Percentiles rank a stretch among this genome's conserved stretches.
Evolutionary conservation across 139 green algal genomes (phyloP).

Genomic region (Coelastrella sp.): DNA sequence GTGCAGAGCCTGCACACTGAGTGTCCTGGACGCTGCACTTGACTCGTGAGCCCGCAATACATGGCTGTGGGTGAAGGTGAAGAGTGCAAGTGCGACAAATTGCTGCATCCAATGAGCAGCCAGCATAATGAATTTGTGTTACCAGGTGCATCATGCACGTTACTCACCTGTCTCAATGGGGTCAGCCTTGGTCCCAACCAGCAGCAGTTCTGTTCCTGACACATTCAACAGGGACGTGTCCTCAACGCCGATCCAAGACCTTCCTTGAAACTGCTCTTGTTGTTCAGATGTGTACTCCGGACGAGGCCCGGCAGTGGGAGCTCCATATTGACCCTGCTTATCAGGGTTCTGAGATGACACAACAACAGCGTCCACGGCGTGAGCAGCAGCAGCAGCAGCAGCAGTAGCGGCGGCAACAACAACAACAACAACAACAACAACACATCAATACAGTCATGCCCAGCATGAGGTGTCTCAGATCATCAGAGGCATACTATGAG

Average conservation of each 20-base stretch:
- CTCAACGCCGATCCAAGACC: conserved; percentile 7
- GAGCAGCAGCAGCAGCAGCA: not conserved
- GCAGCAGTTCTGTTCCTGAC: conserved; percentile 45
- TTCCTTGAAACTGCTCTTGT: not conserved
- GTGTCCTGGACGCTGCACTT: no score
- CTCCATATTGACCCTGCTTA: conserved; percentile 6
- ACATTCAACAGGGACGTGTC: conserved; percentile 29
- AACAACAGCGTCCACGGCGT: no score
- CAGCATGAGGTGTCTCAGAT: no score
- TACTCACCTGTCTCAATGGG: conserved; percentile 29
- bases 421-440: not conserved
- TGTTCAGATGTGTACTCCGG: conserved; percentile 13
- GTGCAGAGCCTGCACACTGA: no score
- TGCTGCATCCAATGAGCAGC: not conserved
- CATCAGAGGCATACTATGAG: no score
- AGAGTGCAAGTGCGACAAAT: no score
- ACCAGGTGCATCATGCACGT: not conserved
- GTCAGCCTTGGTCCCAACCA: conserved; percentile 37
- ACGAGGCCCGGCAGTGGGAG: conserved; percentile 13
- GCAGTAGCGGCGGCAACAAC: not conserved
- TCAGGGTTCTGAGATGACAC: conserved; percentile 46
- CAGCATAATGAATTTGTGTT: not conserved
- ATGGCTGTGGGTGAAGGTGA: no score
- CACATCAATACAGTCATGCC: no score
- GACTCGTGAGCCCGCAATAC: no score